These are phyloP conservation scores for Echria macrotheca DNA, from an alignment of 495 filamentous ascomycete species.

Conservation along the genomic window DNA sequence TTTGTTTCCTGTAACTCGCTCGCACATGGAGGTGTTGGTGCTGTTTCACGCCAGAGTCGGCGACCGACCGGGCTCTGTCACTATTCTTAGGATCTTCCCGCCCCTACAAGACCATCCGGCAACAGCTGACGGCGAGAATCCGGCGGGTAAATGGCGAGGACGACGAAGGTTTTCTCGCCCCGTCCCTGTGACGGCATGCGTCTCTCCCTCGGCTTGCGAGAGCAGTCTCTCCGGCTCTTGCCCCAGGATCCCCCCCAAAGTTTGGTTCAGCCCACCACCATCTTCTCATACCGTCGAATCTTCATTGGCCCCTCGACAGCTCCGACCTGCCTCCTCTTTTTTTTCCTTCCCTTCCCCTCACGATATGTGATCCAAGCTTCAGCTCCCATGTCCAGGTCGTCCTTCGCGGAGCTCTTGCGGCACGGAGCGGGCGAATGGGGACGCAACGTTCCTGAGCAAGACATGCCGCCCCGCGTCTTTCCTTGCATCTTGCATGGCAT, in stretches of 20 bases:
- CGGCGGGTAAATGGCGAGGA: constrained; percentile 19
- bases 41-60: constrained; percentile 7
- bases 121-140: constrained; percentile 9
- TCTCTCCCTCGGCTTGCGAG: constrained; percentile 1
- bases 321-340: constrained; percentile 1
- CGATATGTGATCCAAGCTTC: constrained; percentile 15
- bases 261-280: constrained; percentile 3
- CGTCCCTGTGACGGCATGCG: constrained; percentile 2
- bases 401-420: constrained; percentile 5
- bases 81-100: constrained; percentile 16
- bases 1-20: neutral
- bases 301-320: neutral
- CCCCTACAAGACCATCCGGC: constrained; percentile 7
- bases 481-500: constrained; percentile 21
- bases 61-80: constrained; percentile 5
- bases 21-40: neutral
- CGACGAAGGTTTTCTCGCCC: constrained; percentile 1
- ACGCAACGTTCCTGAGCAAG: constrained; percentile 11
- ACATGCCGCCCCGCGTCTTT: constrained; percentile 14
- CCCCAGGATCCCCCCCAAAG: constrained; percentile 4
- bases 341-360: constrained; percentile 4
- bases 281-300: neutral
- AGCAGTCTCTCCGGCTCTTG: constrained; percentile 6
- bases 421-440: constrained; percentile 8
- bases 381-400: neutral